phyloP scores from a whole-genome alignment of 441 rosid genomes.

The Geranium incanum region DNA sequence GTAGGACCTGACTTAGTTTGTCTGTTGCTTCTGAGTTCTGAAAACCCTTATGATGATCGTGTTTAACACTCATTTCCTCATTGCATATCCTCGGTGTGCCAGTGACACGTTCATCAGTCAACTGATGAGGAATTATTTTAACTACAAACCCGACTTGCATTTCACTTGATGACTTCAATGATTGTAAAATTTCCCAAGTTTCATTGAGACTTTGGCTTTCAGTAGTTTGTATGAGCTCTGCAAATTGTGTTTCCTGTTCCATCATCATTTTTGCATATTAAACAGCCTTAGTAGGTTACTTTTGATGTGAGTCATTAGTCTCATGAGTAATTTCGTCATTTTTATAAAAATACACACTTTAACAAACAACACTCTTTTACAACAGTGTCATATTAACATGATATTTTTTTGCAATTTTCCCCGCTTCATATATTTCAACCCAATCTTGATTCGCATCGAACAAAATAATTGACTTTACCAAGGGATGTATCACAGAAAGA shows the following conservation, averaged over 20 bases:
- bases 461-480: not conserved
- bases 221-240: not conserved
- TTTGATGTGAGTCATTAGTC: no score
- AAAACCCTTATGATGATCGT: not conserved
- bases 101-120: not conserved
- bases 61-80: not conserved
- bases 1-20: not conserved
- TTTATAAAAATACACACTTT: no score
- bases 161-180: not conserved
- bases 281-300: not conserved
- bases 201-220: not conserved
- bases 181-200: not conserved
- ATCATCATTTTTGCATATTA: not conserved
- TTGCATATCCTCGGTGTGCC: not conserved
- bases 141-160: not conserved
- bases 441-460: not conserved
- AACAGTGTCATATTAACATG: no score
- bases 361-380: no score
- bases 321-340: no score
- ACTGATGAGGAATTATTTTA: not conserved
- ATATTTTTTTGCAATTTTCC: not conserved
- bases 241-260: not conserved
- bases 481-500: slow-evolving; percentile 50
- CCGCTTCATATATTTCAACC: not conserved
- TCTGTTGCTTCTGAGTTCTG: not conserved